These are phyloP conservation scores for Pilobolus umbonatus DNA, from an alignment of 192 early-diverging fungal genomes.

Conservation along the genomic window DNA sequence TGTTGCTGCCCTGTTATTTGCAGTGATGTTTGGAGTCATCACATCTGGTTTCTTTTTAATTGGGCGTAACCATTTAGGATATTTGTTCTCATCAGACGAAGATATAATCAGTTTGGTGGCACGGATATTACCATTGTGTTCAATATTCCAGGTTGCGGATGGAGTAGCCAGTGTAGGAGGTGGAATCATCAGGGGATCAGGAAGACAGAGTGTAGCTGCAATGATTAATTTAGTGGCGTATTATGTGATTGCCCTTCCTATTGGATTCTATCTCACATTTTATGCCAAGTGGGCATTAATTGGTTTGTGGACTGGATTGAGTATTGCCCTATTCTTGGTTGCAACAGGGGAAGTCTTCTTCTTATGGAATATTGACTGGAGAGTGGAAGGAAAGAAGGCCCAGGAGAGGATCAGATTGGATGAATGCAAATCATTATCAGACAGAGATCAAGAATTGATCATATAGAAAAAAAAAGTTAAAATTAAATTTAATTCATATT, in stretches of 20 bases:
- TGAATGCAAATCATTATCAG: neutral
- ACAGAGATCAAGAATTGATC: neutral
- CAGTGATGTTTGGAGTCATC: constrained; percentile 43
- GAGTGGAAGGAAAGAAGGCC: constrained; percentile 1
- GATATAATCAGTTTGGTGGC: constrained; percentile 67
- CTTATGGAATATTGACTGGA: constrained; percentile 9
- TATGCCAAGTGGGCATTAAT: constrained; percentile 34
- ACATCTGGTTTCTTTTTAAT: constrained; percentile 45
- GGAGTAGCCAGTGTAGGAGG: constrained; percentile 43
- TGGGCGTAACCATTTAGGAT: constrained; percentile 53
- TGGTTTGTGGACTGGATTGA: constrained; percentile 50
- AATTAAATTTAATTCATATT: neutral
- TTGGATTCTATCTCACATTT: constrained; percentile 52
- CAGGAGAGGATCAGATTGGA: neutral
- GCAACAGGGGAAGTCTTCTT: constrained; percentile 3
- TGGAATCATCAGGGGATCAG: constrained; percentile 50
- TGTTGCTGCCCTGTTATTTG: constrained; percentile 42
- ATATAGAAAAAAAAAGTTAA: neutral
- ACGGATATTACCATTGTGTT: constrained; percentile 67
- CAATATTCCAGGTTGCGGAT: constrained; percentile 60
- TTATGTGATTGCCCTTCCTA: constrained; percentile 52
- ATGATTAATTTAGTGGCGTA: constrained; percentile 49
- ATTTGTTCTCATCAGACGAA: constrained; percentile 60
- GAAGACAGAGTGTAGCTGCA: constrained; percentile 50
- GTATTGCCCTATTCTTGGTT: constrained; percentile 28